Evolutionary conservation across 805 yeast genomes (phyloP), one percentile per base, ranked within the genome.

Genomic region (Saccharomyces cerevisiae): DNA sequence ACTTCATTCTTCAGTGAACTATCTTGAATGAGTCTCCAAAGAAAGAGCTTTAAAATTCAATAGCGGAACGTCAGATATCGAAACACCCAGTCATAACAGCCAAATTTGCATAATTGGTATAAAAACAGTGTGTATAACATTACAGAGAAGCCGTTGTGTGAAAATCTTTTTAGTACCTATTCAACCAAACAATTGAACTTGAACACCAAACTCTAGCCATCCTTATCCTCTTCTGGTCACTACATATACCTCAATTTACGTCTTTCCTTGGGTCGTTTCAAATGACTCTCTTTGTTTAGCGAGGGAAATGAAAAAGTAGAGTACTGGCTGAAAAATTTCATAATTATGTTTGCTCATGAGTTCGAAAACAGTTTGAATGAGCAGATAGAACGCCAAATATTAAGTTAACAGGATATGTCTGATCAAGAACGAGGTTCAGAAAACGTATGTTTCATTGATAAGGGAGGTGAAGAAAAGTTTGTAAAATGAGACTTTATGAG

Each of bases 401-500:
- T 36, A 17, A 36, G 43, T 9, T 36, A n/a, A 36, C 11, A 36
- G 8, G 43, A 36, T 11, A 50, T 53, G 56, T 53, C 56, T 41
- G 56, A 47, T 14, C 24, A 22, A 28, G 51, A 55, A 27, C 52
- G 51, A 31, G 36, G 49, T 50, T 41, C 51, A 29, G 55, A 49
- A 54, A 36, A 48, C 52, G 54, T 54, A 54, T 36, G 43, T 36
- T 36, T 36, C 13, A 36, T 36, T 36, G 43, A 36, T 36, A 36
- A 36, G 36, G 11, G 43, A 36, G 24, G 43, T 36, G 43, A 17
- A 8, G 24, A 17, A 17, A 22, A 36, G 43, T 17, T 36, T 17
- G 3, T 17, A 8, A 36, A 48, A 53, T 28, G 11, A 31, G 9
- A n/a, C 28, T 17, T 31, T 24, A 27, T n/a, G 47, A 27, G 17